These are phyloP conservation scores for Hymenoscyphus scutula DNA, from an alignment of 2,329 filamentous ascomycete species.

Conservation along the genomic window DNA sequence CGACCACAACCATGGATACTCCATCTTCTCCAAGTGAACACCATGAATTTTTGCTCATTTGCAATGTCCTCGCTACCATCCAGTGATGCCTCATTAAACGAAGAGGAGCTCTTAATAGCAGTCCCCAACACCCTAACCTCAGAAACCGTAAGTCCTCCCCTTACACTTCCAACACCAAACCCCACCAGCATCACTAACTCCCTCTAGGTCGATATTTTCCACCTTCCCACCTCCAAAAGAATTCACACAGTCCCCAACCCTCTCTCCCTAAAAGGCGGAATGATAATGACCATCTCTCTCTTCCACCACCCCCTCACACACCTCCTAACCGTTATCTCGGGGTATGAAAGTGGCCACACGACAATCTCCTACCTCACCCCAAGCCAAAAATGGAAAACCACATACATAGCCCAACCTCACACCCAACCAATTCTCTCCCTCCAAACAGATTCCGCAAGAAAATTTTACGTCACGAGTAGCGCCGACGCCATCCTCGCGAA, in stretches of 20 bases:
- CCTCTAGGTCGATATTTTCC: conserved; percentile 72
- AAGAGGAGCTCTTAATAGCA: conserved; percentile 63
- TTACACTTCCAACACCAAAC: background rate
- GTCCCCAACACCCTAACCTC: conserved; percentile 76
- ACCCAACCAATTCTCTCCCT: conserved; percentile 80
- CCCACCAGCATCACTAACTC: conserved; percentile 20
- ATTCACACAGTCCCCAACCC: conserved; percentile 53
- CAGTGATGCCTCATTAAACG: conserved; percentile 27
- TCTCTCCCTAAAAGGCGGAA: conserved; percentile 57
- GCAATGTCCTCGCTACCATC: conserved; percentile 40
- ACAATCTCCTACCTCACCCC: conserved; percentile 52
- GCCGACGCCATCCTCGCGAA: conserved; percentile 78
- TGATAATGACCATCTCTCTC: conserved; percentile 82
- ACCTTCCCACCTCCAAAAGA: conserved; percentile 72
- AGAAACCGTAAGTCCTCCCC: conserved; percentile 56
- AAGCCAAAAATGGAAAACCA: conserved; percentile 45
- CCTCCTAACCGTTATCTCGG: conserved; percentile 64
- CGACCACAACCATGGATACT: conserved; percentile 78
- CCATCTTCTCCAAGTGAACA: conserved; percentile 80
- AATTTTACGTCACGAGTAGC: conserved; percentile 73
- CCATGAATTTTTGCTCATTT: conserved; percentile 93
- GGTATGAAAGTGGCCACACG: conserved; percentile 81
- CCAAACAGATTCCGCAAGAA: conserved; percentile 46
- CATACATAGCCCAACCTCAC: conserved; percentile 68
- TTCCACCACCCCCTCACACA: conserved; percentile 45